A percentile compares a stretch with the other conserved stretches of the same genome.
phyloP scores from a whole-genome alignment of 257 asterid genomes.

The Nicotiana noctiflora region DNA sequence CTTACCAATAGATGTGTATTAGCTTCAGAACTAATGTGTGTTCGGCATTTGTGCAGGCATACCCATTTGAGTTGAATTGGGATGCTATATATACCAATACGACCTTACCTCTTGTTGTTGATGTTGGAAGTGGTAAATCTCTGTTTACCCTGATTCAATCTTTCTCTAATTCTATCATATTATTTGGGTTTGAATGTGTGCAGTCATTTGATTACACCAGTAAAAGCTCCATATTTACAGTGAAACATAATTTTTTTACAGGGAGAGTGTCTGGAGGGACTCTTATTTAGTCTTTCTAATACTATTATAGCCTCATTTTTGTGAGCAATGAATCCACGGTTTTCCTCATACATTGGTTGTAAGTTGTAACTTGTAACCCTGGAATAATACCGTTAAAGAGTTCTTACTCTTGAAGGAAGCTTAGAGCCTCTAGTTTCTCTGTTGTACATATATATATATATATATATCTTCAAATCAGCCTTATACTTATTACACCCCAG shows the following conservation, averaged over 20 bases:
- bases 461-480: not conserved
- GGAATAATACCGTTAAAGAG: not conserved
- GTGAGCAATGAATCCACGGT: not conserved
- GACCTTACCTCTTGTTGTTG: conserved; percentile 64
- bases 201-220: not conserved
- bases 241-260: not conserved
- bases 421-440: not conserved
- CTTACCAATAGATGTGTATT: not conserved
- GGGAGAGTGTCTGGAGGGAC: not conserved
- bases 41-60: conserved; percentile 46
- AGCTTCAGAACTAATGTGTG: not conserved
- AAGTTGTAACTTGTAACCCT: not conserved
- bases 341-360: not conserved
- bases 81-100: conserved; percentile 48
- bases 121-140: conserved; percentile 82
- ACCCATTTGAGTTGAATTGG: conserved; percentile 72
- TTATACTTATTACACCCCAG: not conserved
- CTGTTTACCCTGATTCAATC: not conserved
- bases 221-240: not conserved
- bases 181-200: not conserved
- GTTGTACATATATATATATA: not conserved
- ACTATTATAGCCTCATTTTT: not conserved
- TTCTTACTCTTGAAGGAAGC: not conserved
- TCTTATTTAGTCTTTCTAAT: not conserved
- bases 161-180: not conserved